phyloP scores from a whole-genome alignment of 2,329 filamentous ascomycete species.

The Penicillium griseofulvum region DNA sequence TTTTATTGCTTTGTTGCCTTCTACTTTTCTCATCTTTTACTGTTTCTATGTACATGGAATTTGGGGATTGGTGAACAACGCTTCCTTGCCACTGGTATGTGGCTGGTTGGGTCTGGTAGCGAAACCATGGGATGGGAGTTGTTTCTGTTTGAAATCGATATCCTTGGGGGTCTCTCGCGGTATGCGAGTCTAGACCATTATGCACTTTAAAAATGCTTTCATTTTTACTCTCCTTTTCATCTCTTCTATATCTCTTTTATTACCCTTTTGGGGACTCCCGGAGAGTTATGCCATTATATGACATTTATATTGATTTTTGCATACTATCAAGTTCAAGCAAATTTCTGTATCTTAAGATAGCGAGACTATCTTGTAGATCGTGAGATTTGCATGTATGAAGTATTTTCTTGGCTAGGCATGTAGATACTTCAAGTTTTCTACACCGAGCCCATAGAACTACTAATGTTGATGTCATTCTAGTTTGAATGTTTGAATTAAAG shows the following conservation, averaged over 20 bases:
- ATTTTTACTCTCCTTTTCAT: slow-evolving; percentile 13
- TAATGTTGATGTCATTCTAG: background rate
- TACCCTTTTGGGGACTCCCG: slow-evolving; percentile 17
- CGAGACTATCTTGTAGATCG: background rate
- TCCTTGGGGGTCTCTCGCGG: slow-evolving; percentile 31
- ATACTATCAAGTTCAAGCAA: slow-evolving; percentile 16
- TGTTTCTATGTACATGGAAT: slow-evolving; percentile 36
- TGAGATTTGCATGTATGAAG: background rate
- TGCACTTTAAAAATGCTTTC: slow-evolving; percentile 27
- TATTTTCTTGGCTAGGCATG: background rate
- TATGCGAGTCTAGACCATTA: slow-evolving; percentile 32
- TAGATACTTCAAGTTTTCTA: background rate
- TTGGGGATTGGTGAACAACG: slow-evolving; percentile 32
- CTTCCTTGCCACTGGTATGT: slow-evolving; percentile 32
- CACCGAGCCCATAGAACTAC: too few relatives aligned
- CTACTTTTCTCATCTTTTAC: slow-evolving; percentile 20
- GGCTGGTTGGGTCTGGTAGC: slow-evolving; percentile 30
- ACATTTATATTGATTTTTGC: slow-evolving; percentile 11
- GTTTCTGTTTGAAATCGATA: slow-evolving; percentile 30
- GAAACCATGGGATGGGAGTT: slow-evolving; percentile 43
- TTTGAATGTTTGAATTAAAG: background rate
- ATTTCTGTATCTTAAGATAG: slow-evolving; percentile 5
- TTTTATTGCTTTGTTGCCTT: slow-evolving; percentile 22
- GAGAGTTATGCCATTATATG: slow-evolving; percentile 15
- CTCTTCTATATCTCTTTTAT: slow-evolving; percentile 7